phyloP scores from a whole-genome alignment of 2,329 filamentous ascomycete genomes.

The Venturia carpophila region DNA sequence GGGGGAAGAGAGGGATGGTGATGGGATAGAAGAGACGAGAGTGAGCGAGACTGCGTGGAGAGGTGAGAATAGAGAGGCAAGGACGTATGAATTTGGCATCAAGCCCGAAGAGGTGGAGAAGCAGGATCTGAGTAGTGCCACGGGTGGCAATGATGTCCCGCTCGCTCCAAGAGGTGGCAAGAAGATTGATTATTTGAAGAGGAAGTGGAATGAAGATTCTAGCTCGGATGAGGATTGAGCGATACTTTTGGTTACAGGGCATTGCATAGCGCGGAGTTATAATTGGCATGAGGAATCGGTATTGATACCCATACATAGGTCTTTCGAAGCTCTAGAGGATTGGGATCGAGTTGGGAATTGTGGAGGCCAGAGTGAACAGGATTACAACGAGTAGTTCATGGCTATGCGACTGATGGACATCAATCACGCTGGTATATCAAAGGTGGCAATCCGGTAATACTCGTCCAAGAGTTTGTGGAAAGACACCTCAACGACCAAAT shows the following conservation, averaged over 20 bases:
- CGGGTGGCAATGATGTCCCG: conserved; percentile 14
- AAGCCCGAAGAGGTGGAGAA: conserved; percentile 14
- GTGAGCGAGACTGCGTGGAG: conserved; percentile 39
- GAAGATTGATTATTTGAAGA: conserved; percentile 2
- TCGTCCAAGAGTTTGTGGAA: no score
- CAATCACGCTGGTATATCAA: no score
- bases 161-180: background rate
- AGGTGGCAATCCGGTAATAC: no score
- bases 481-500: no score
- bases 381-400: no score
- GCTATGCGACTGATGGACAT: no score
- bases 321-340: background rate
- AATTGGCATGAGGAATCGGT: background rate
- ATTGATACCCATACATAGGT: conserved; percentile 9
- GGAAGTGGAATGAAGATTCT: conserved; percentile 11
- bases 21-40: conserved; percentile 39
- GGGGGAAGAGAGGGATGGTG: conserved; percentile 20
- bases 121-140: conserved; percentile 3
- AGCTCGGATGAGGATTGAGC: background rate
- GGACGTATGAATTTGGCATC: conserved; percentile 32
- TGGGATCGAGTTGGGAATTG: background rate
- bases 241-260: background rate
- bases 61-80: conserved; percentile 40
- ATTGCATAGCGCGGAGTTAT: conserved; percentile 2
- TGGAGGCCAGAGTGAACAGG: background rate